Conservation (phyloP, 306 rosid species). For the Luffa acutangula region DNA sequence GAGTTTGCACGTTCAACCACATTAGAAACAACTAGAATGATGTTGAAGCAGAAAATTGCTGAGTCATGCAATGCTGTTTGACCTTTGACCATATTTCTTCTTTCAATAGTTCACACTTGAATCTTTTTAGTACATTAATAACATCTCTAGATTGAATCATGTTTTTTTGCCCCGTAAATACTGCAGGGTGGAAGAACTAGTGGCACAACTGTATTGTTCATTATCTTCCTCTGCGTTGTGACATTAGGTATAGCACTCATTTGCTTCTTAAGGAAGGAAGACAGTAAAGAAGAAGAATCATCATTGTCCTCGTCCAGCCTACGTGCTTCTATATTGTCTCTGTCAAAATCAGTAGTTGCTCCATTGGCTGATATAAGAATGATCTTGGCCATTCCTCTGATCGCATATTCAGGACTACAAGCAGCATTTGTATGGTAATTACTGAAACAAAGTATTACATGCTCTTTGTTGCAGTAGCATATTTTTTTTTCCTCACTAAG, state of each 20-base stretch:
- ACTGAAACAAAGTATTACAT: conserved; percentile 17
- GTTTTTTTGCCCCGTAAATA: conserved; percentile 11
- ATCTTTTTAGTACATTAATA: background rate
- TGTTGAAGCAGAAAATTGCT: background rate
- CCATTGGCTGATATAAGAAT: conserved; percentile 54
- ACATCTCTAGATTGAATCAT: background rate
- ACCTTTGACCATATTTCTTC: background rate
- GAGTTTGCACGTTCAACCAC: background rate
- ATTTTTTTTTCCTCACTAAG: conserved; percentile 8
- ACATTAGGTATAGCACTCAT: conserved; percentile 64
- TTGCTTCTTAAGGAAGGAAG: conserved; percentile 61
- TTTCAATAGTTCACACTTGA: background rate
- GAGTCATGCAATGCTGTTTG: background rate
- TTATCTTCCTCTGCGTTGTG: conserved; percentile 67
- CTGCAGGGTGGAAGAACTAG: conserved; percentile 58
- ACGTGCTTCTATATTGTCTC: conserved; percentile 36
- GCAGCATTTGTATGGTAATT: conserved; percentile 95
- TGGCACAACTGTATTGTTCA: conserved; percentile 55
- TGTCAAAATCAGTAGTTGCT: conserved; percentile 40
- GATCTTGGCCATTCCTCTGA: conserved; percentile 78
- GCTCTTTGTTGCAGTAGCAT: conserved; percentile 13
- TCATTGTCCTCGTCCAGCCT: conserved; percentile 26
- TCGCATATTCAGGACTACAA: conserved; percentile 90
- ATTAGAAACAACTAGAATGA: background rate
- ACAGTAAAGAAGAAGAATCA: conserved; percentile 27